phyloP scores from a whole-genome alignment of 1,284 basidiomycete species.

The Cutaneotrichosporon sp. region DNA sequence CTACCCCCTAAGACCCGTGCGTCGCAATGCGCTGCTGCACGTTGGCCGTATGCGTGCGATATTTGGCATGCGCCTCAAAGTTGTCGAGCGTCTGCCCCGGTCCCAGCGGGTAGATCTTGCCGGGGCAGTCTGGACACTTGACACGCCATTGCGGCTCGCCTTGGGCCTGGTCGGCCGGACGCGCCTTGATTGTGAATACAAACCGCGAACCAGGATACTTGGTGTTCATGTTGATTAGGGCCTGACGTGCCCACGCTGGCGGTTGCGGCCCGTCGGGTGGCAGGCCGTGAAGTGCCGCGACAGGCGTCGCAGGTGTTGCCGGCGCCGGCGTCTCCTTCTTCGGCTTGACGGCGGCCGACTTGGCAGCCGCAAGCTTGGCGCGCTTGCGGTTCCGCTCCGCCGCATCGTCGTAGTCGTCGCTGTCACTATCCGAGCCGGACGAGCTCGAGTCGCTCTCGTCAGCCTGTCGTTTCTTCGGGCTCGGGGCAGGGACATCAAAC shows the following conservation, averaged over 20 bases:
- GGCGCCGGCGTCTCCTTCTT: slow-evolving; percentile 9
- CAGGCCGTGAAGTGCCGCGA: not conserved
- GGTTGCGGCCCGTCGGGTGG: slow-evolving; percentile 39
- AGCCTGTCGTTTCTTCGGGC: slow-evolving; percentile 16
- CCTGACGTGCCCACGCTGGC: slow-evolving; percentile 69
- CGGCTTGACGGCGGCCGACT: slow-evolving; percentile 8
- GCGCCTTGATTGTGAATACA: slow-evolving; percentile 63
- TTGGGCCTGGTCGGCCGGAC: slow-evolving; percentile 56
- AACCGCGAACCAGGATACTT: slow-evolving; percentile 82
- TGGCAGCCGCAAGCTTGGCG: slow-evolving; percentile 13
- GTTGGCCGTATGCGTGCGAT: slow-evolving; percentile 65
- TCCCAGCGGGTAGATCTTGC: slow-evolving; percentile 85
- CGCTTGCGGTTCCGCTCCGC: slow-evolving; percentile 15
- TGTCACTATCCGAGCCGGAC: slow-evolving; percentile 27
- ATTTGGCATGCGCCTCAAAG: slow-evolving; percentile 88
- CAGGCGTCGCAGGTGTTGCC: slow-evolving; percentile 14
- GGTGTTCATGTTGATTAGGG: slow-evolving; percentile 65
- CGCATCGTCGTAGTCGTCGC: slow-evolving; percentile 26
- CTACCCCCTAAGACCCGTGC: not conserved
- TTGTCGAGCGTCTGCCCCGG: slow-evolving; percentile 84
- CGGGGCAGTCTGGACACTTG: slow-evolving; percentile 81
- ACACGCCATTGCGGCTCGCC: slow-evolving; percentile 79
- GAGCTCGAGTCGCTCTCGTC: slow-evolving; percentile 33
- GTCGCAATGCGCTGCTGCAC: slow-evolving; percentile 53
- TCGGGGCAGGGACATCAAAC: slow-evolving; percentile 18